phyloP scores from a whole-genome alignment of 805 yeast species.

The Isabelozyma pseudorhagii region DNA sequence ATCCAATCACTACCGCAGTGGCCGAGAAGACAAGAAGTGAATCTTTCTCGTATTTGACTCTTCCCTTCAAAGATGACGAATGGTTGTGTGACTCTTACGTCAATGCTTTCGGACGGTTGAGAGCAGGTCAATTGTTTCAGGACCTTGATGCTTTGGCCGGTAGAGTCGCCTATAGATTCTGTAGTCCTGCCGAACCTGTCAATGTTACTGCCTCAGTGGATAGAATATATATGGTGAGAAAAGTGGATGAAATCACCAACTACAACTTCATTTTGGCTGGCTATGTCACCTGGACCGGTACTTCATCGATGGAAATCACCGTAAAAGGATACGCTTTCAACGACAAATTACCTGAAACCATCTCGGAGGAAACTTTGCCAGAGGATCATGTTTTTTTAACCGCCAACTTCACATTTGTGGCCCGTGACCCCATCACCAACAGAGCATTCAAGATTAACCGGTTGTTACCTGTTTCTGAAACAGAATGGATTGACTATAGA shows the following conservation, averaged over 20 bases:
- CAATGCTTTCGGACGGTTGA: constrained; percentile 84
- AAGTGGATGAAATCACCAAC: constrained; percentile 72
- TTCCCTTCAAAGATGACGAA: constrained; percentile 83
- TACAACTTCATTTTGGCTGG: constrained; percentile 84
- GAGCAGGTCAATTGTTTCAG: constrained; percentile 92
- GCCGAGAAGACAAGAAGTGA: constrained; percentile 74
- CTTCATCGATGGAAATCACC: constrained; percentile 92
- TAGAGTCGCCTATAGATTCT: constrained; percentile 86
- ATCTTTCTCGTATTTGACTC: constrained; percentile 63
- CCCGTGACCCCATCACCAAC: constrained; percentile 91
- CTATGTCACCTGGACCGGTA: constrained; percentile 91
- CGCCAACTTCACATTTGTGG: constrained; percentile 93
- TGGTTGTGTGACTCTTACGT: constrained; percentile 84
- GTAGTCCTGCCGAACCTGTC: constrained; percentile 94
- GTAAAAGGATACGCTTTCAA: constrained; percentile 83
- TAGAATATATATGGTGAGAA: constrained; percentile 80
- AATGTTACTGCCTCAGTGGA: constrained; percentile 95
- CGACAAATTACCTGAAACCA: constrained; percentile 47
- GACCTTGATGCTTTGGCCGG: constrained; percentile 95
- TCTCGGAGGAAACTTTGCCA: constrained; percentile 56
- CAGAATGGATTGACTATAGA: constrained; percentile 79
- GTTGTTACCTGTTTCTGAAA: constrained; percentile 68
- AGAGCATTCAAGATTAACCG: constrained; percentile 83
- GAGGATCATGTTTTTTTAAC: constrained; percentile 72
- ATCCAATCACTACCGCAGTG: constrained; percentile 68